These are phyloP conservation scores for Erodium chrysanthum DNA, from an alignment of 441 rosid species.

Conservation along the genomic window DNA sequence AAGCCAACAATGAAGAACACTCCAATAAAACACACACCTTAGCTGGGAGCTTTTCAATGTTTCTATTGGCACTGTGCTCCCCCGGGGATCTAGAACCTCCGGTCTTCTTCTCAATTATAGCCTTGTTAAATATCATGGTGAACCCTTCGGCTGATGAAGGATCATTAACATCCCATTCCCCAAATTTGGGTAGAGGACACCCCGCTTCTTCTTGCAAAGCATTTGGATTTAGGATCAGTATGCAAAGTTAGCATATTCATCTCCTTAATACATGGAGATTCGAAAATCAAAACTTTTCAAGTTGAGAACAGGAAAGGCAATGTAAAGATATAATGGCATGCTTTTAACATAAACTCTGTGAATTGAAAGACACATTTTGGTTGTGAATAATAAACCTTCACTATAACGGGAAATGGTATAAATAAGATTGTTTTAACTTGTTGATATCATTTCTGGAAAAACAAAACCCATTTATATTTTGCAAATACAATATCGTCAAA, in stretches of 20 bases:
- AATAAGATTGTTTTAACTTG: background rate
- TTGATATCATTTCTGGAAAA: background rate
- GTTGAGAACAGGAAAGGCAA: background rate
- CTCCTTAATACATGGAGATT: background rate
- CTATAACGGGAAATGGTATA: background rate
- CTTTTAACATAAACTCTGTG: background rate
- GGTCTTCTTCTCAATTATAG: conserved; percentile 36
- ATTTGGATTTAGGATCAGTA: background rate
- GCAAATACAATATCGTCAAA: background rate
- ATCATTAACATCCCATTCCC: conserved; percentile 53
- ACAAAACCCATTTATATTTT: background rate
- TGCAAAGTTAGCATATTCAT: background rate
- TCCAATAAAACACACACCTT: background rate
- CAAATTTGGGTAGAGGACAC: conserved; percentile 38
- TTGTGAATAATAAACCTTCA: background rate
- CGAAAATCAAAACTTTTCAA: background rate
- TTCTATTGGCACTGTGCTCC: background rate
- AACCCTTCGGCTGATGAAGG: conserved; percentile 36
- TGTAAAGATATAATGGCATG: background rate
- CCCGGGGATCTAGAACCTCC: conserved; percentile 20
- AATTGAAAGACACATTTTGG: background rate
- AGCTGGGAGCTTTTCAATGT: background rate
- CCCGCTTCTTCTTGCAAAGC: conserved; percentile 8
- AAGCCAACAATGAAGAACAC: background rate
- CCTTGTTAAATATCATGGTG: conserved; percentile 40